phyloP scores from a whole-genome alignment of 495 filamentous ascomycete genomes.

The Elasticomyces elasticus region DNA sequence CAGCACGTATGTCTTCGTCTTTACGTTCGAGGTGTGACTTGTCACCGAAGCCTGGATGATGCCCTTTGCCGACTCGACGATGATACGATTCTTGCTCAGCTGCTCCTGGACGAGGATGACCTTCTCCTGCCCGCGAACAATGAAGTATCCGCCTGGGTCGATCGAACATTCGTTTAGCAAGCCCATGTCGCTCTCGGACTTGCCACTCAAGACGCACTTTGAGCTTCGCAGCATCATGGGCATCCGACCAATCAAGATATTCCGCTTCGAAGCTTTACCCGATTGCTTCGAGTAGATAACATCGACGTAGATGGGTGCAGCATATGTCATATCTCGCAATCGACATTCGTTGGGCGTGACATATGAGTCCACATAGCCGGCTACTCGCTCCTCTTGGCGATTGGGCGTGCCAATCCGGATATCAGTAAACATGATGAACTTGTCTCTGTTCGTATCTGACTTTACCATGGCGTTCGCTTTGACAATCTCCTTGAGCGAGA shows the following conservation, averaged over 20 bases:
- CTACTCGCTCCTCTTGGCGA: slow-evolving; percentile 56
- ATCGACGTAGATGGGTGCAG: slow-evolving; percentile 83
- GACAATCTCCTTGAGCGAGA: slow-evolving; percentile 92
- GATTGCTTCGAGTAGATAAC: slow-evolving; percentile 69
- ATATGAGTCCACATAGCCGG: slow-evolving; percentile 44
- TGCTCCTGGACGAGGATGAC: slow-evolving; percentile 98
- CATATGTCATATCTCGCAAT: slow-evolving; percentile 88
- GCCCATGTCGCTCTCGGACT: slow-evolving; percentile 74
- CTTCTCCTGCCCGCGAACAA: slow-evolving; percentile 78
- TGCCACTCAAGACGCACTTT: slow-evolving; percentile 74
- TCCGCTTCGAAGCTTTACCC: slow-evolving; percentile 54
- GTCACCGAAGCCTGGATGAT: slow-evolving; percentile 94
- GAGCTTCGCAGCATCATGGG: slow-evolving; percentile 95
- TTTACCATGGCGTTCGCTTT: slow-evolving; percentile 72
- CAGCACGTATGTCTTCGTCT: slow-evolving; percentile 92
- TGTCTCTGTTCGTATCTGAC: slow-evolving; percentile 36
- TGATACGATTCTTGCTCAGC: slow-evolving; percentile 95
- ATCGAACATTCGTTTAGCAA: slow-evolving; percentile 84
- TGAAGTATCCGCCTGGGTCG: slow-evolving; percentile 95
- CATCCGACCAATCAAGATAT: slow-evolving; percentile 75
- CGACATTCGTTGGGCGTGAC: slow-evolving; percentile 90
- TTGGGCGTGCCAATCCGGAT: slow-evolving; percentile 73
- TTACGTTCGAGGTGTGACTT: slow-evolving; percentile 91
- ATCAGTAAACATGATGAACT: slow-evolving; percentile 32
- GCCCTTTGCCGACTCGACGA: slow-evolving; percentile 87